Evolutionary conservation across 169 alveolate species (phyloP).

Genomic region (Eimeria praecox): DNA sequence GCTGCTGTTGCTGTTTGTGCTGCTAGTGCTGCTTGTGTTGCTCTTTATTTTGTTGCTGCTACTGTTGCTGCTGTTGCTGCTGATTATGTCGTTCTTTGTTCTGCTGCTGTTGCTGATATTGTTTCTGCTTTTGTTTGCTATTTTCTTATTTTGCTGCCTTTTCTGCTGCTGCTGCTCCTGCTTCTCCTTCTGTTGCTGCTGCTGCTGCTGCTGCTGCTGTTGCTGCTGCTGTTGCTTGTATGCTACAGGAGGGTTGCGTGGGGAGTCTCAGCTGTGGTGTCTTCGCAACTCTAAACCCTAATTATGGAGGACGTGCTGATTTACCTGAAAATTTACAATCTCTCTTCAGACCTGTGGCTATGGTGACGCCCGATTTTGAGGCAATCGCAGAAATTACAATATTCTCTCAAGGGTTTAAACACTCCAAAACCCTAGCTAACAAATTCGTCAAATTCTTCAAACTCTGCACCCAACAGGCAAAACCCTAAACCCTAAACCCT

Average conservation of each 20-base stretch:
- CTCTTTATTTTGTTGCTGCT: too few species aligned
- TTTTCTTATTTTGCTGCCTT: too few species aligned
- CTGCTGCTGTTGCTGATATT: too few species aligned
- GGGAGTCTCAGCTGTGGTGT: slow-evolving; percentile 84
- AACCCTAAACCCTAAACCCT: slow-evolving; percentile 74
- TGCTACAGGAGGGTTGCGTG: not conserved
- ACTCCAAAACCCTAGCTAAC: slow-evolving; percentile 95
- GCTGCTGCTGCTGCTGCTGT: not conserved
- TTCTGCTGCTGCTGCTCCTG: not conserved
- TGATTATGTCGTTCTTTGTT: too few species aligned
- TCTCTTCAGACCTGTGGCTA: slow-evolving; percentile 97
- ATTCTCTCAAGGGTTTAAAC: slow-evolving; percentile 97
- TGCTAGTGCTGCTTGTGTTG: too few species aligned
- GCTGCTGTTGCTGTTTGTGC: too few species aligned
- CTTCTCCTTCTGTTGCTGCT: not conserved
- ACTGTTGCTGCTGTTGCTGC: too few species aligned
- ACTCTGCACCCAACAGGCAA: slow-evolving; percentile 92
- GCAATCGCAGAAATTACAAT: slow-evolving; percentile 97
- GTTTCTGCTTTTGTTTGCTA: too few species aligned
- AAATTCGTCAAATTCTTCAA: slow-evolving; percentile 96
- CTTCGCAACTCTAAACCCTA: slow-evolving; percentile 97
- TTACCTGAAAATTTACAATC: slow-evolving; percentile 97
- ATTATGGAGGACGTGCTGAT: slow-evolving; percentile 98
- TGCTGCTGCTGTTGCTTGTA: not conserved
- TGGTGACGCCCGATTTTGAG: slow-evolving; percentile 97